Base-by-base conservation (phyloP, 2,329 filamentous ascomycete genomes). In the Paraphaeosphaeria minitans region DNA sequence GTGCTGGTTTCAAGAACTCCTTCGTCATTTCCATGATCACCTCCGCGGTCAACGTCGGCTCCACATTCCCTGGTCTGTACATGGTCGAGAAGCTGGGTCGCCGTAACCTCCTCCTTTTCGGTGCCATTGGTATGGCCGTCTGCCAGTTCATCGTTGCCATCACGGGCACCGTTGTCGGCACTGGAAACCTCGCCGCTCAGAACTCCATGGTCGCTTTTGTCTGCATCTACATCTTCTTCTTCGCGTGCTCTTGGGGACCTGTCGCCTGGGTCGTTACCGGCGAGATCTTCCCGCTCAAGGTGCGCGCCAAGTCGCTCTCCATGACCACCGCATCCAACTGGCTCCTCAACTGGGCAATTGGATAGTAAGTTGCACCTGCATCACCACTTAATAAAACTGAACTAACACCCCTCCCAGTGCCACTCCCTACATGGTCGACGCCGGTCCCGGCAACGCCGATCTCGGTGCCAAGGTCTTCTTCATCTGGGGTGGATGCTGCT, bases 31-130 rank as follows among this genome's bases (percentile, higher is more conserved):
- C 85, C 16, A 83, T 93, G 70, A 92, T 93, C 65, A 88, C 91
- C 62, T 89, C 90, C 74, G 79, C 89, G 56, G 90, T 95, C 78
- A 95, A 95, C 72, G 87, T 91, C 16, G 82, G 85, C 53, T 92
- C 89, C 3, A 94, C 91, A 1, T 73, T 94, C 55, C 90, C 91
- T 2, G 90, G 90, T 58, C 78, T 92, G 22, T 82, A 89, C 55
- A 83, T 93, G n/a, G 90, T 95, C 58, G 91, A 95, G 75, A 87
- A 86, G 8, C 89, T 89, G 84, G 91, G 91, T 61, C 88, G 91
- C 58, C 88, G 91, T 29, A 87, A 84, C 59, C 82, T 95, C 6
- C 82, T 95, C 37, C 89, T 94, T 66, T 83, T 89, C 48, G 91
- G 91, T 39, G 89, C 91, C 41, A 77, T 88, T 42, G 90, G 90